These are phyloP conservation scores for Pyrus hybrid DNA, from an alignment of 331 rosid species.

Conservation along the genomic window DNA sequence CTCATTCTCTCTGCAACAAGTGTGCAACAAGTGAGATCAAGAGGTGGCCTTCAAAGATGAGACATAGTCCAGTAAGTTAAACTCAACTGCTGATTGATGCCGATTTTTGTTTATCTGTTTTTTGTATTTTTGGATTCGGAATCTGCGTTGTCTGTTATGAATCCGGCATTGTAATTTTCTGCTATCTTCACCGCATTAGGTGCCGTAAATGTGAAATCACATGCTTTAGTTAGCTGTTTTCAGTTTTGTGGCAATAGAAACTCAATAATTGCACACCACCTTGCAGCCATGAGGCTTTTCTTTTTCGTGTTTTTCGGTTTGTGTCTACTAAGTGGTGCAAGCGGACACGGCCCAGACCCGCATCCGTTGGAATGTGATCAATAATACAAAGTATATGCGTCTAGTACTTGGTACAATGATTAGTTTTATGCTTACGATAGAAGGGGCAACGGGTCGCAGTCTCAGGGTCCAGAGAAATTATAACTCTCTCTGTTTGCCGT, in stretches of 20 bases:
- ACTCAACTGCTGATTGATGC: neutral
- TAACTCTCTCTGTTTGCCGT: neutral
- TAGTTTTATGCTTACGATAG: neutral
- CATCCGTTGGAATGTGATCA: neutral
- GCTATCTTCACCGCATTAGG: neutral
- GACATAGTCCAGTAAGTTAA: neutral
- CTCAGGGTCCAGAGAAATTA: slow-evolving; percentile 4
- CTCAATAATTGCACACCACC: neutral
- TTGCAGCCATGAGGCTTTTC: neutral
- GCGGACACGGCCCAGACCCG: neutral
- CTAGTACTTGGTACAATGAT: neutral
- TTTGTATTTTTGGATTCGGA: neutral
- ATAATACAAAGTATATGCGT: neutral
- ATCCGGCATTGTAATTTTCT: neutral
- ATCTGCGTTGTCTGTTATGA: neutral
- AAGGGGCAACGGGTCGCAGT: neutral
- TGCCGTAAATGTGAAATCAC: too few species aligned
- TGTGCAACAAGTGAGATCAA: neutral
- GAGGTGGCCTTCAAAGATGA: neutral
- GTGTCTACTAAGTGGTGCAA: neutral
- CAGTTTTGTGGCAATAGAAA: neutral
- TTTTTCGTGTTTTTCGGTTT: neutral
- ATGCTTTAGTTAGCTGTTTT: neutral
- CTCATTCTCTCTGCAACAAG: neutral
- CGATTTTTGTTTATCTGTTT: neutral